Percentiles rank a stretch among this genome's conserved stretches.
phyloP scores from a whole-genome alignment of 2,329 filamentous ascomycete genomes.

The Blastomyces parvus region DNA sequence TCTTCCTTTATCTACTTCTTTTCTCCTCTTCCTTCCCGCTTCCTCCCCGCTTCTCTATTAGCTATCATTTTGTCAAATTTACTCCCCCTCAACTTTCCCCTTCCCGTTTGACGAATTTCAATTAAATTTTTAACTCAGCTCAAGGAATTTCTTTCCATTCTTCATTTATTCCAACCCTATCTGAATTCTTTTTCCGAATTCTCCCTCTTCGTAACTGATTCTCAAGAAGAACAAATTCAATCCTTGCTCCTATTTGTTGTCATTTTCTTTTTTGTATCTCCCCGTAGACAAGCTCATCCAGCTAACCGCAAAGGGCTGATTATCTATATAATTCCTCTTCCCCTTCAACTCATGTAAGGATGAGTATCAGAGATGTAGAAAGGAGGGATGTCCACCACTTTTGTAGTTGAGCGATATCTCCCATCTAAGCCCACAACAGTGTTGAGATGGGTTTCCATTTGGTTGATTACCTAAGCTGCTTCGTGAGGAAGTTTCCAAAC shows the following conservation, averaged over 20 bases:
- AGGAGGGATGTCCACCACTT: no score
- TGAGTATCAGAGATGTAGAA: no score
- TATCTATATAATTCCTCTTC: neutral
- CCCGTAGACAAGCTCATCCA: neutral
- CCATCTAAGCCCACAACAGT: neutral
- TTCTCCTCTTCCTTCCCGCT: neutral
- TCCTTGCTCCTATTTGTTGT: no score
- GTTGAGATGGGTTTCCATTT: no score
- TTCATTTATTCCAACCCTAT: neutral
- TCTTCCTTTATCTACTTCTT: neutral
- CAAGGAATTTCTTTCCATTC: neutral
- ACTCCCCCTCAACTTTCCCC: neutral
- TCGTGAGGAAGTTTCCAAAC: no score
- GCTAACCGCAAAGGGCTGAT: neutral
- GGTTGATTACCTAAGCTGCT: conserved; percentile 2
- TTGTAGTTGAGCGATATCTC: neutral
- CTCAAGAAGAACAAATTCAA: no score
- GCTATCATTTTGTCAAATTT: neutral
- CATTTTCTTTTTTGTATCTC: no score
- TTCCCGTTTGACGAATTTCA: neutral
- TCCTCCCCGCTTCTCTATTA: neutral
- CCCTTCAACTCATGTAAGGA: neutral
- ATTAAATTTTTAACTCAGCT: neutral
- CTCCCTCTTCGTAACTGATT: neutral
- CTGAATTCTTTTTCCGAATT: neutral